phyloP scores from a whole-genome alignment of 306 rosid genomes.

The Quercus cerris region DNA sequence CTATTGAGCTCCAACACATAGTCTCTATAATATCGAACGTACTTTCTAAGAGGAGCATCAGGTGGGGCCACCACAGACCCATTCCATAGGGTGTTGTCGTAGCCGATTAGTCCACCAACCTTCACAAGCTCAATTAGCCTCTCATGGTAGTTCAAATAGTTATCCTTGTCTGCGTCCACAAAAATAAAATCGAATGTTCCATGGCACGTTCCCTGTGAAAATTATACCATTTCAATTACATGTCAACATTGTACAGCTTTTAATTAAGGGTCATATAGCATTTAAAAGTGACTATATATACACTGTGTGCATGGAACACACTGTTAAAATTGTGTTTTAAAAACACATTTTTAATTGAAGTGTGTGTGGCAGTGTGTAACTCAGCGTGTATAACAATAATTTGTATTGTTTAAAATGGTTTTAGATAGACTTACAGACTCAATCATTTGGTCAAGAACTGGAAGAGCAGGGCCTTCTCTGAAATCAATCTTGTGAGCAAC shows the following conservation, averaged over 20 bases:
- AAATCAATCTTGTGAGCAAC: constrained; percentile 88
- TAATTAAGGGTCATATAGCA: too few species aligned
- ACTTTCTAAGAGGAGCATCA: constrained; percentile 80
- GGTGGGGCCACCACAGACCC: constrained; percentile 92
- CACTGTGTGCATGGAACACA: too few species aligned
- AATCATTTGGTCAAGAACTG: constrained; percentile 66
- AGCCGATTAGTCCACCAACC: constrained; percentile 83
- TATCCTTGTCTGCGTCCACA: constrained; percentile 90
- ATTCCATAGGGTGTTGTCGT: constrained; percentile 92
- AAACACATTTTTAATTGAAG: too few species aligned
- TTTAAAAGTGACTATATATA: too few species aligned
- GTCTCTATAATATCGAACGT: constrained; percentile 80
- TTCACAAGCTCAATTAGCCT: constrained; percentile 76
- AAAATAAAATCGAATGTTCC: constrained; percentile 76
- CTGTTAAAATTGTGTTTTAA: too few species aligned
- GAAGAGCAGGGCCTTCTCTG: constrained; percentile 96
- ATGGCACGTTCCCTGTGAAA: constrained; percentile 56
- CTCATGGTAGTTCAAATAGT: constrained; percentile 84
- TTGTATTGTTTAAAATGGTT: not conserved
- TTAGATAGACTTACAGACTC: constrained; percentile 42
- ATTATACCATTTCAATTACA: too few species aligned
- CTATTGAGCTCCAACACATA: constrained; percentile 82
- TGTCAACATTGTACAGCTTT: too few species aligned
- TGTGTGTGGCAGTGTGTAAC: too few species aligned
- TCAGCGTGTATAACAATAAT: too few species aligned